These are phyloP conservation scores for Rusavskia elegans DNA, from an alignment of 495 filamentous ascomycete species.

Conservation along the genomic window DNA sequence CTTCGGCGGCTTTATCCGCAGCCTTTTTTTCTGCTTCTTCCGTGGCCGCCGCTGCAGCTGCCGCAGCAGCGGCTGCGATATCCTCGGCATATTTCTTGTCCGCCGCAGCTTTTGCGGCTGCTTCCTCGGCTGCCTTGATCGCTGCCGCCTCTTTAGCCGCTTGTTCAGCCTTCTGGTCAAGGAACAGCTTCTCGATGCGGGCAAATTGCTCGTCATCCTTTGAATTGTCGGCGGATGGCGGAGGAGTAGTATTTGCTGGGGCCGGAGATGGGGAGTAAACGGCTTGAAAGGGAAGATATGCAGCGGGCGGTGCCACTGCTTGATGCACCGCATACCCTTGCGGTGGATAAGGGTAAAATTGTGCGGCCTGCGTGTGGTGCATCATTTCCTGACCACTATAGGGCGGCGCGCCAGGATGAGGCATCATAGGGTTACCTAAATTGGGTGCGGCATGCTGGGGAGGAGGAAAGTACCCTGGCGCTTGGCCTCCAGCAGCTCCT, in stretches of 20 bases:
- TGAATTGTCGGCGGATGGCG: slow-evolving; percentile 6
- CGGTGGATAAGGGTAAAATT: slow-evolving; percentile 26
- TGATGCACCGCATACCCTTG: slow-evolving; percentile 26
- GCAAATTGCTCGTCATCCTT: slow-evolving; percentile 36
- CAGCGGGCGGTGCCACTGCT: slow-evolving; percentile 18
- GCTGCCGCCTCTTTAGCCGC: slow-evolving; percentile 30
- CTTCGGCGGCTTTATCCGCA: slow-evolving; percentile 21
- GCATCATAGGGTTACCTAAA: slow-evolving; percentile 18
- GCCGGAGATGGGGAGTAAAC: slow-evolving; percentile 7
- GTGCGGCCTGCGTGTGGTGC: slow-evolving; percentile 25
- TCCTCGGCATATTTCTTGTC: slow-evolving; percentile 37
- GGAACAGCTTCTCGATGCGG: slow-evolving; percentile 32
- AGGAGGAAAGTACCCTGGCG: slow-evolving; percentile 24
- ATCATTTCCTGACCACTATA: slow-evolving; percentile 35
- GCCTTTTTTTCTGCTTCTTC: slow-evolving; percentile 18
- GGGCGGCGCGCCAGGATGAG: slow-evolving; percentile 15
- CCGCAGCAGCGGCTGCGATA: slow-evolving; percentile 26
- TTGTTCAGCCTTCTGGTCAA: slow-evolving; percentile 30
- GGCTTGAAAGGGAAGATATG: slow-evolving; percentile 2
- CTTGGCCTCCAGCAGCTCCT: slow-evolving; percentile 17
- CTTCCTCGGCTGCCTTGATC: slow-evolving; percentile 17
- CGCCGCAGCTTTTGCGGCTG: slow-evolving; percentile 31
- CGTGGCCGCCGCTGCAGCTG: slow-evolving; percentile 19
- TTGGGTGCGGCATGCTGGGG: slow-evolving; percentile 18
- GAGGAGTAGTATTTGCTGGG: slow-evolving; percentile 9